These are phyloP conservation scores for Emmonsia crescens DNA, from an alignment of 2,329 filamentous ascomycete genomes.

Conservation along the genomic window DNA sequence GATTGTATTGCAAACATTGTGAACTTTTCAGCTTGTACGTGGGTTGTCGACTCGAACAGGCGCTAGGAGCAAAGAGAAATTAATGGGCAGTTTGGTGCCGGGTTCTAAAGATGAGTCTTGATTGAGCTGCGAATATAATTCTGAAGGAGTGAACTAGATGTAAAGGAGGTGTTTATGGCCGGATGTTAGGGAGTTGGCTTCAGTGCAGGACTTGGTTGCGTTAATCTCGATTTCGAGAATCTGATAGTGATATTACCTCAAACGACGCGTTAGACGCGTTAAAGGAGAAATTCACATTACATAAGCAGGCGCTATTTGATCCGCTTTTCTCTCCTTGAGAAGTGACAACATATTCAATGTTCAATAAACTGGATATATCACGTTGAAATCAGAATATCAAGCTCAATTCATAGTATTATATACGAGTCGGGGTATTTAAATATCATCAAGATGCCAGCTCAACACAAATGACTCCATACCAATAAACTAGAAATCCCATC, in stretches of 20 bases:
- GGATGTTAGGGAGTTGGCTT: background rate
- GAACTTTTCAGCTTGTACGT: background rate
- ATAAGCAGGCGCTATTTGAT: background rate
- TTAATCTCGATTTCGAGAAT: background rate
- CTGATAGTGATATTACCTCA: background rate
- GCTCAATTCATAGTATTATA: background rate
- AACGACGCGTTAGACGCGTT: background rate
- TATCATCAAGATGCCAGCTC: background rate
- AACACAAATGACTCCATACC: background rate
- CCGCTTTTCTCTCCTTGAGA: too few species aligned
- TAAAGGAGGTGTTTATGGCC: background rate
- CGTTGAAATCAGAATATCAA: background rate
- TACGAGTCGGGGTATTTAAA: conserved; percentile 1
- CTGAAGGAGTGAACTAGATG: background rate
- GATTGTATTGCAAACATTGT: conserved; percentile 2
- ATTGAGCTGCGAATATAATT: background rate
- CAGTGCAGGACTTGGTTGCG: background rate
- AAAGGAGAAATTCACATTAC: background rate
- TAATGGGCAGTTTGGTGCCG: background rate
- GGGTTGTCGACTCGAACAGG: background rate
- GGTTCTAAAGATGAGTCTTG: background rate
- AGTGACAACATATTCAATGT: too few species aligned
- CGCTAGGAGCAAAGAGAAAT: background rate
- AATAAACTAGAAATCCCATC: background rate
- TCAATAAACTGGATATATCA: background rate